Conservation (phyloP, 2,329 filamentous ascomycete genomes). For the Aspergillus sp. region DNA sequence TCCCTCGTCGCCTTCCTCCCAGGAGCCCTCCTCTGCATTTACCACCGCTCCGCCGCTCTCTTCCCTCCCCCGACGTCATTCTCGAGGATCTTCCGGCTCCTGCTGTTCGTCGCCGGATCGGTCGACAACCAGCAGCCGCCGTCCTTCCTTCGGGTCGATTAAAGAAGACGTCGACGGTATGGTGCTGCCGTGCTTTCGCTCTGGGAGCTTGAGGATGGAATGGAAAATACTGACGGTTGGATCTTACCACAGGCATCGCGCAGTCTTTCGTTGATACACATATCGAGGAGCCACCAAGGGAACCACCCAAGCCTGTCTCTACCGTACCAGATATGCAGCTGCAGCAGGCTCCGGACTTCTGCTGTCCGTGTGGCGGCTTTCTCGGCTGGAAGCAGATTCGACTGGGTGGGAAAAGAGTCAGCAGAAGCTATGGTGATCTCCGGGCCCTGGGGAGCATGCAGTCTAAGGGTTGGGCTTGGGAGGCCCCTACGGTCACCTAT, state of each 20-base stretch:
- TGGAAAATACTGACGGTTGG: constrained; percentile 6
- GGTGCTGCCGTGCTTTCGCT: constrained; percentile 10
- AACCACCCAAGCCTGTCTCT: constrained; percentile 13
- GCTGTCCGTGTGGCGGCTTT: constrained; percentile 38
- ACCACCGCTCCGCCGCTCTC: constrained; percentile 12
- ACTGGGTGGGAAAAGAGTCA: constrained; percentile 33
- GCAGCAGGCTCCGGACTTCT: constrained; percentile 33
- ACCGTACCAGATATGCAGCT: constrained; percentile 17
- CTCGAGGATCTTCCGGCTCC: constrained; percentile 26
- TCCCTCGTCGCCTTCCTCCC: constrained; percentile 11
- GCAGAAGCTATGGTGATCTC: constrained; percentile 37
- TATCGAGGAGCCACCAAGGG: constrained; percentile 17
- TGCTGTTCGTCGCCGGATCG: constrained; percentile 25
- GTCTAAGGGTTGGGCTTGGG: constrained; percentile 36
- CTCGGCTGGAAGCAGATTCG: constrained; percentile 38
- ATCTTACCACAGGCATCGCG: constrained; percentile 26
- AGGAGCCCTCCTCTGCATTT: constrained; percentile 18
- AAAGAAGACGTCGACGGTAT: constrained; percentile 36
- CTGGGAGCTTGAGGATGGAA: not conserved
- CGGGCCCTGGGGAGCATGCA: constrained; percentile 26
- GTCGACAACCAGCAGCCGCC: constrained; percentile 33
- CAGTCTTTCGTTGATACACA: constrained; percentile 37
- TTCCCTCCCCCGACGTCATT: constrained; percentile 10
- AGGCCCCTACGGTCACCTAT: constrained; percentile 15
- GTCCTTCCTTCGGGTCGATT: constrained; percentile 35